Conservation (phyloP, 495 filamentous ascomycete species). For the Hyaloscypha finlandica region DNA sequence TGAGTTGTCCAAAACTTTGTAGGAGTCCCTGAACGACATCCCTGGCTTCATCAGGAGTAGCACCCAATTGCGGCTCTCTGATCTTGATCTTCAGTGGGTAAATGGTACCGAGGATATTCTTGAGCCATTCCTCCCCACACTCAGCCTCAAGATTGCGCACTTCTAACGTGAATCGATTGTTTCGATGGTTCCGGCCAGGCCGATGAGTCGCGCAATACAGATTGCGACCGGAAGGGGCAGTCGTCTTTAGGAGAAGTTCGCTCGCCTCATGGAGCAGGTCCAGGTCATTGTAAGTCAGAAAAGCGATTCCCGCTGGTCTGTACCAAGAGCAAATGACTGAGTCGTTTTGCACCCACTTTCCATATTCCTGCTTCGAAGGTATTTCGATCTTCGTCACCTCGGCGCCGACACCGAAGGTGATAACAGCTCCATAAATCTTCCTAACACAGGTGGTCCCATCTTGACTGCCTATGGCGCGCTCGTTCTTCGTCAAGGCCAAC, state of each 20-base stretch:
- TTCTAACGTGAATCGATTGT: background rate
- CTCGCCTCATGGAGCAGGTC: background rate
- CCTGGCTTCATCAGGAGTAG: background rate
- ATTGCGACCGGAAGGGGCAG: background rate
- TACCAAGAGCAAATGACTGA: background rate
- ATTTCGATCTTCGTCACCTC: background rate
- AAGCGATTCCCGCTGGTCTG: background rate
- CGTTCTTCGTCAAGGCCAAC: background rate
- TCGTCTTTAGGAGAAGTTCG: background rate
- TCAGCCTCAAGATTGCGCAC: constrained; percentile 2
- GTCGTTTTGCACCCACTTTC: background rate
- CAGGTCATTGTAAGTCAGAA: background rate
- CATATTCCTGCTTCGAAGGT: background rate
- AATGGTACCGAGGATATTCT: background rate
- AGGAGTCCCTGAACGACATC: background rate
- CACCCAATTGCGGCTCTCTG: background rate
- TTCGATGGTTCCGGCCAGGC: background rate
- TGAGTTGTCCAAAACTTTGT: background rate
- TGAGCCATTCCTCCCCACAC: constrained; percentile 1
- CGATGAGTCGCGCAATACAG: background rate
- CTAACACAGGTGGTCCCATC: background rate
- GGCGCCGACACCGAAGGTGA: constrained; percentile 7
- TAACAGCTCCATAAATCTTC: background rate
- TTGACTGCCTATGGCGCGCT: background rate
- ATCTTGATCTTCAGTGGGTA: background rate